Percentiles rank a stretch among this genome's conserved stretches.
phyloP scores from a whole-genome alignment of 371 early-diverging fungal species.

The Rhizopus stolonifer region DNA sequence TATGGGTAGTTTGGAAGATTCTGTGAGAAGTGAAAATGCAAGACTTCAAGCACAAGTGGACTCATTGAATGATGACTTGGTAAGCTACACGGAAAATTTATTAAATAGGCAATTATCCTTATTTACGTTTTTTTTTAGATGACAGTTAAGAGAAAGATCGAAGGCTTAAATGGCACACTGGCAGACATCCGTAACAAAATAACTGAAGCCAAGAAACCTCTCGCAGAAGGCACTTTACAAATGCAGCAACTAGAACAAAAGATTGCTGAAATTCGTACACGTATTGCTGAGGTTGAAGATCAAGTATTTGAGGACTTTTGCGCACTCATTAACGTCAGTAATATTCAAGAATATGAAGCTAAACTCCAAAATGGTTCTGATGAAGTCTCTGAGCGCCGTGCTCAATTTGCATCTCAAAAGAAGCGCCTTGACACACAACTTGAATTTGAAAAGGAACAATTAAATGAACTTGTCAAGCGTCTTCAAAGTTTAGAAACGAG shows the following conservation, averaged over 20 bases:
- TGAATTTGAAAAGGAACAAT: conserved; percentile 75
- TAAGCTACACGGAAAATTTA: conserved; percentile 8
- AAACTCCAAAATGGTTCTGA: conserved; percentile 67
- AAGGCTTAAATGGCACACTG: conserved; percentile 20
- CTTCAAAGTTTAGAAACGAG: conserved; percentile 47
- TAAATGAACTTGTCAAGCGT: conserved; percentile 64
- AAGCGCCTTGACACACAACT: conserved; percentile 77
- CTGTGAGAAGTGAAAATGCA: conserved; percentile 56
- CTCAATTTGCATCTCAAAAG: conserved; percentile 73
- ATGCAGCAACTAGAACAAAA: conserved; percentile 35
- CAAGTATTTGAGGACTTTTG: conserved; percentile 82
- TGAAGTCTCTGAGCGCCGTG: conserved; percentile 68
- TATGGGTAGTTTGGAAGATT: conserved; percentile 65
- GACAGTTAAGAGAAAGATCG: conserved; percentile 13
- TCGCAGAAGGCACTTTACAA: not conserved
- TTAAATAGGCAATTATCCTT: not conserved
- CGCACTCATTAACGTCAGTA: conserved; percentile 59
- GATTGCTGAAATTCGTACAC: conserved; percentile 40
- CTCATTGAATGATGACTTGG: conserved; percentile 62
- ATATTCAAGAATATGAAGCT: conserved; percentile 85
- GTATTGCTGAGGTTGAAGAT: conserved; percentile 69
- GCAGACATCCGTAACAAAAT: conserved; percentile 15
- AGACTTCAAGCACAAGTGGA: conserved; percentile 61
- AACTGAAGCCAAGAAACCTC: conserved; percentile 9
- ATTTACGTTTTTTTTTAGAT: conserved; percentile 6